Evolutionary conservation across 768 basidiomycete species (phyloP).

Genomic region (Amanita thiersii): DNA sequence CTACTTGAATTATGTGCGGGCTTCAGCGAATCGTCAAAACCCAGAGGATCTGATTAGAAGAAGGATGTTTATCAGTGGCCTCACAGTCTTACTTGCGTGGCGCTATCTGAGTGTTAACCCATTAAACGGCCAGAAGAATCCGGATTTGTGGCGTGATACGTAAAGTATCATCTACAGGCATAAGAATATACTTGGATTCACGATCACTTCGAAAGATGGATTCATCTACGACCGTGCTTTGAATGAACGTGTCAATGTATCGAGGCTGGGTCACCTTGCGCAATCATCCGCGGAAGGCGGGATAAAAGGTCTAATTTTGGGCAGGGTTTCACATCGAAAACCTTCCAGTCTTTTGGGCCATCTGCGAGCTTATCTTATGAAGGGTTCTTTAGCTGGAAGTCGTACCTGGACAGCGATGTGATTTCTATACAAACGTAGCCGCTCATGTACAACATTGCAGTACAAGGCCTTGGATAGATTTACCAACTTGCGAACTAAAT

Average conservation of each 20-base stretch:
- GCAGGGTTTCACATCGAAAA: constrained; percentile 27
- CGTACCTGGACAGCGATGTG: neutral
- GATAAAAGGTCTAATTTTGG: constrained; percentile 27
- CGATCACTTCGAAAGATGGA: constrained; percentile 15
- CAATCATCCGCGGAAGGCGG: constrained; percentile 44
- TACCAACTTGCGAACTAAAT: too few species aligned
- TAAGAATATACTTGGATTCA: constrained; percentile 18
- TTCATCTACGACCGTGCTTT: constrained; percentile 22
- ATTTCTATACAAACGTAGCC: too few species aligned
- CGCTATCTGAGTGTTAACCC: constrained; percentile 18
- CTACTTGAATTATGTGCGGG: constrained; percentile 14
- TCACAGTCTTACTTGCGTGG: constrained; percentile 19
- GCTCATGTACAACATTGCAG: neutral
- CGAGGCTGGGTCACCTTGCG: constrained; percentile 18
- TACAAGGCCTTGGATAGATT: neutral
- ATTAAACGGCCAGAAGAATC: constrained; percentile 20
- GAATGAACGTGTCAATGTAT: constrained; percentile 25
- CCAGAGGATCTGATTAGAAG: constrained; percentile 21
- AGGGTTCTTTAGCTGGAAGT: neutral
- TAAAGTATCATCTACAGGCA: constrained; percentile 17
- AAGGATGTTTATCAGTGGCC: constrained; percentile 8
- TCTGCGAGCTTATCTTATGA: constrained; percentile 27
- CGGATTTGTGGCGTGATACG: constrained; percentile 40
- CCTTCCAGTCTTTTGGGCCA: constrained; percentile 30
- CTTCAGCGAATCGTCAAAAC: constrained; percentile 11